Conservation (phyloP, 169 alveolate genomes). For the Plasmodium knowlesi region DNA sequence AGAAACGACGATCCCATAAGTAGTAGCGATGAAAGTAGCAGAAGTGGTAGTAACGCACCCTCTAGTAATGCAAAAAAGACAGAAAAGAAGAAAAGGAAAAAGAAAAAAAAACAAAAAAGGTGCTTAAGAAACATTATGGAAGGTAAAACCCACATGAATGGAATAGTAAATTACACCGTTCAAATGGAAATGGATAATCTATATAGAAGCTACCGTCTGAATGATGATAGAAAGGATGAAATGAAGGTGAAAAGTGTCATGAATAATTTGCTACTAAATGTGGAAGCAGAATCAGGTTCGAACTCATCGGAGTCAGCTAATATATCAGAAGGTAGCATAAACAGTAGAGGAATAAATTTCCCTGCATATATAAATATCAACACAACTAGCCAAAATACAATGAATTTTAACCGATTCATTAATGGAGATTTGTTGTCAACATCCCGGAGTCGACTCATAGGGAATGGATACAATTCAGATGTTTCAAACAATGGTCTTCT, state of each 20-base stretch:
- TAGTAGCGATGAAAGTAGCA: neutral
- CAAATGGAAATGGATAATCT: constrained; percentile 54
- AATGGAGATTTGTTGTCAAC: constrained; percentile 1
- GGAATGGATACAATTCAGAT: constrained; percentile 23
- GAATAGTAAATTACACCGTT: constrained; percentile 56
- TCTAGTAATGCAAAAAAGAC: neutral
- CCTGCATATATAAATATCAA: constrained; percentile 2
- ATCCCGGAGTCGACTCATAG: neutral
- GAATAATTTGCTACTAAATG: constrained; percentile 3
- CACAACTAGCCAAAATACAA: neutral
- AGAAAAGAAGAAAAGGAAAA: neutral
- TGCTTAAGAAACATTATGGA: neutral
- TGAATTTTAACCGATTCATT: neutral
- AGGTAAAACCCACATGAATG: constrained; percentile 26
- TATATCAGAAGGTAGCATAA: neutral
- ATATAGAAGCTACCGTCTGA: neutral
- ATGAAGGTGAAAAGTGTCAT: neutral
- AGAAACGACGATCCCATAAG: neutral
- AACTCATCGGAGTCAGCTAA: neutral
- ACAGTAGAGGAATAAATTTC: neutral
- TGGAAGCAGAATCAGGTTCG: constrained; percentile 17
- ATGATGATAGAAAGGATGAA: neutral
- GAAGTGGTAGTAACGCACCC: neutral
- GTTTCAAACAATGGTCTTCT: neutral
- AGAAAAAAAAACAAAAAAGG: constrained; percentile 10